A percentile compares a stretch with the other conserved stretches of the same genome.
phyloP scores from a whole-genome alignment of 2,329 filamentous ascomycete genomes.

The Fusarium anguioides region DNA sequence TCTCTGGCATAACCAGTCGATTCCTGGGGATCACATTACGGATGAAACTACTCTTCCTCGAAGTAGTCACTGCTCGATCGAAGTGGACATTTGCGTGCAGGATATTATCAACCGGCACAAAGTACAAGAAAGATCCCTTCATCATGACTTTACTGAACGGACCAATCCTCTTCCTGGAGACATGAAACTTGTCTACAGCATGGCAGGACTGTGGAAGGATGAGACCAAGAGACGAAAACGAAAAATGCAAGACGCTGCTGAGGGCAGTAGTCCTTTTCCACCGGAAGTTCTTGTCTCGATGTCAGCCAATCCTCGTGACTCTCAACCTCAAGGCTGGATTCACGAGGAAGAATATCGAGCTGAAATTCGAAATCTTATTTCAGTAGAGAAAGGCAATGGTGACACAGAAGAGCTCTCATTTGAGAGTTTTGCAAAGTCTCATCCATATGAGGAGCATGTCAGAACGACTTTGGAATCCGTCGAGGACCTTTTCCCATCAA shows the following conservation, averaged over 20 bases:
- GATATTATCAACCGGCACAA: constrained; percentile 85
- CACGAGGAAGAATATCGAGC: constrained; percentile 86
- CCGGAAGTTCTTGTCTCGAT: constrained; percentile 86
- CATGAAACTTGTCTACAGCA: constrained; percentile 89
- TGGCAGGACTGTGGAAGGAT: constrained; percentile 93
- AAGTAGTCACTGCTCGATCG: constrained; percentile 87
- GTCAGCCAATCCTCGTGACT: constrained; percentile 82
- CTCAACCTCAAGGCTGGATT: constrained; percentile 84
- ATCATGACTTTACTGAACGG: constrained; percentile 87
- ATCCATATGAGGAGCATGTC: constrained; percentile 67
- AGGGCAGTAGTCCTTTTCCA: constrained; percentile 80
- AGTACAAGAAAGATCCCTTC: constrained; percentile 80
- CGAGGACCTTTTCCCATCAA: constrained; percentile 83
- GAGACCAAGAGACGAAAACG: constrained; percentile 83
- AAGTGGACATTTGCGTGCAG: constrained; percentile 89
- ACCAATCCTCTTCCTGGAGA: constrained; percentile 70
- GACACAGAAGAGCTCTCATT: constrained; percentile 63
- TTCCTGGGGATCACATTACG: constrained; percentile 61
- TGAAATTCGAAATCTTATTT: constrained; percentile 71
- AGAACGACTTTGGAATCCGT: constrained; percentile 85
- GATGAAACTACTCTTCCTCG: constrained; percentile 75
- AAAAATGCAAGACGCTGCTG: constrained; percentile 71
- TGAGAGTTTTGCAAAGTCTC: constrained; percentile 70
- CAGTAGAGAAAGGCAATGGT: constrained; percentile 67
- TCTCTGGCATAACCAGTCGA: constrained; percentile 82